Conservation (phyloP, 352 stramenopile species). For the Phytopythium mirpurense region DNA sequence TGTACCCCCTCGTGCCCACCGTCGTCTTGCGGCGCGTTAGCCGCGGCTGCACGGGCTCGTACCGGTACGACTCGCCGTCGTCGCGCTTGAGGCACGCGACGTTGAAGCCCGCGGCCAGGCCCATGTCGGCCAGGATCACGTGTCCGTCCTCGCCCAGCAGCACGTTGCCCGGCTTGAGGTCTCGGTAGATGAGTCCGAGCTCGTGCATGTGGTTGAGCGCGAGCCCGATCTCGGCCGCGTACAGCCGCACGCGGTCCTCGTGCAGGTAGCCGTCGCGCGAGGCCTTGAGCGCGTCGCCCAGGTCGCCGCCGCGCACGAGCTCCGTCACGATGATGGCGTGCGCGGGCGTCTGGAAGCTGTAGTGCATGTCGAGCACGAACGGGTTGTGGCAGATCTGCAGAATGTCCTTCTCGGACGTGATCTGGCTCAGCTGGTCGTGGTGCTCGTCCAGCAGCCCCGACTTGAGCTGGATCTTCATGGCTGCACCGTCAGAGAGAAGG, state of each 20-base stretch:
- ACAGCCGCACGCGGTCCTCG: slow-evolving; percentile 74
- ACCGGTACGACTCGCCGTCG: slow-evolving; percentile 34
- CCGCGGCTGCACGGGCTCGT: slow-evolving; percentile 48
- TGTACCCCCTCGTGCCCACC: slow-evolving; percentile 87
- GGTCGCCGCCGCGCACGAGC: slow-evolving; percentile 74
- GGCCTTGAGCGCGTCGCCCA: slow-evolving; percentile 69
- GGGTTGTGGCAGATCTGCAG: slow-evolving; percentile 85
- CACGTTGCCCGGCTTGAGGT: slow-evolving; percentile 89
- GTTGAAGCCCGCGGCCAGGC: slow-evolving; percentile 66
- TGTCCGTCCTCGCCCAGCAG: slow-evolving; percentile 86
- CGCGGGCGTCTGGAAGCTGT: slow-evolving; percentile 84
- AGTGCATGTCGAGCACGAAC: slow-evolving; percentile 89
- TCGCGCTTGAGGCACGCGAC: slow-evolving; percentile 46
- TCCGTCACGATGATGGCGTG: slow-evolving; percentile 88
- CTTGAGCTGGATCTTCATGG: slow-evolving; percentile 93
- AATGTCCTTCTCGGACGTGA: slow-evolving; percentile 88
- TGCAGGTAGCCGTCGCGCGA: slow-evolving; percentile 66
- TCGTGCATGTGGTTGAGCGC: slow-evolving; percentile 87
- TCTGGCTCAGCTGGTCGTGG: slow-evolving; percentile 77
- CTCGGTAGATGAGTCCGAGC: slow-evolving; percentile 81
- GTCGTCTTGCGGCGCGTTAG: slow-evolving; percentile 71
- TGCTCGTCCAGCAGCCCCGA: slow-evolving; percentile 82
- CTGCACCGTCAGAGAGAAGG: slow-evolving; percentile 17
- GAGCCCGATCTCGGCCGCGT: slow-evolving; percentile 81
- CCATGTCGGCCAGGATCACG: slow-evolving; percentile 88